Evolutionary conservation across 169 alveolate genomes (phyloP).

Genomic region (Eimeria maxima): DNA sequence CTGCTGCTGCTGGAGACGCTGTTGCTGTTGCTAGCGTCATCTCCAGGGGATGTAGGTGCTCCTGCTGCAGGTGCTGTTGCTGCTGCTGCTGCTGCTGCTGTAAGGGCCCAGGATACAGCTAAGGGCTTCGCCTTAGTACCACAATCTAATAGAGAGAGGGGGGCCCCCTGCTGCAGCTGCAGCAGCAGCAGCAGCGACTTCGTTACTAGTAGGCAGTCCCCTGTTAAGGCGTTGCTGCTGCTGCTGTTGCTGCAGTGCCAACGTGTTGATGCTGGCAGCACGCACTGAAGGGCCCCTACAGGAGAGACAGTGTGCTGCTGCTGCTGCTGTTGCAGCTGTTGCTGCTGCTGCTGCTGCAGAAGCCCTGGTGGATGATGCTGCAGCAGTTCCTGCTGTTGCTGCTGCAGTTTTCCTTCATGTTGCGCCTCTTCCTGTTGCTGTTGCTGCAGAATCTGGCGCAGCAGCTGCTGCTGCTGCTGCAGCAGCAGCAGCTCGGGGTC

Average conservation of each 20-base stretch:
- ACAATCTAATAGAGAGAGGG: not conserved
- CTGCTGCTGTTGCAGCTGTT: not conserved
- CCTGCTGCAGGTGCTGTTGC: not conserved
- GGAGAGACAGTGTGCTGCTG: not conserved
- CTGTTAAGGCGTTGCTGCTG: constrained; percentile 29
- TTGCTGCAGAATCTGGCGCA: constrained; percentile 19
- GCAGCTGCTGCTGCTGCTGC: constrained; percentile 26
- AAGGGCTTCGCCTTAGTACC: constrained; percentile 8
- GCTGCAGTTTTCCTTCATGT: not conserved
- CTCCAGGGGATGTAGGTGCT: not conserved
- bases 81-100: constrained; percentile 25
- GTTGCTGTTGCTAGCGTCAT: not conserved
- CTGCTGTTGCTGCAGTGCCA: constrained; percentile 42
- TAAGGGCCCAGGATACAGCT: constrained; percentile 23
- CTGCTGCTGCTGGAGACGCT: not conserved
- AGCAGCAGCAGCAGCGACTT: constrained; percentile 45
- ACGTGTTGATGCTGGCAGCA: constrained; percentile 16
- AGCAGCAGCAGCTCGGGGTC: constrained; percentile 10
- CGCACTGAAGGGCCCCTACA: constrained; percentile 35
- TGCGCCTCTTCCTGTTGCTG: not conserved
- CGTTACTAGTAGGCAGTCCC: constrained; percentile 22
- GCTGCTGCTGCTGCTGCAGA: not conserved
- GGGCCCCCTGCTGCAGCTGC: constrained; percentile 17
- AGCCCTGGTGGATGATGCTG: not conserved
- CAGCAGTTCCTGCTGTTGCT: not conserved